Conservation (phyloP, 2,329 filamentous ascomycete genomes). For the Cryphonectria carpinicola region DNA sequence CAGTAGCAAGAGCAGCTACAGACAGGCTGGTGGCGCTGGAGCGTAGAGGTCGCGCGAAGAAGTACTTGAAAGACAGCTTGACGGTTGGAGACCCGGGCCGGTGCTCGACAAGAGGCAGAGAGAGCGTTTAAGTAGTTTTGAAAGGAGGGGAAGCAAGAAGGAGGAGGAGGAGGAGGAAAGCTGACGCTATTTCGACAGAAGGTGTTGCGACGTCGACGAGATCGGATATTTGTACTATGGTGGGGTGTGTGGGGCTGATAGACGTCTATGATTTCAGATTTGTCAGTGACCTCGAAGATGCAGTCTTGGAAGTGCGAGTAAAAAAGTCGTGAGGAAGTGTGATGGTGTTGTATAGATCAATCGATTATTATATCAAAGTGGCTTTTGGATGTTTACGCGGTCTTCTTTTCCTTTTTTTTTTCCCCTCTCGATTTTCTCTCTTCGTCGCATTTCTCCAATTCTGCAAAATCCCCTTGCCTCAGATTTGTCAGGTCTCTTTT, state of each 20-base stretch:
- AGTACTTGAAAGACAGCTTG: conserved; percentile 91
- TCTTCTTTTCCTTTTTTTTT: background rate
- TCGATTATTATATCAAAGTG: background rate
- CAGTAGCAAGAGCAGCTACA: conserved; percentile 69
- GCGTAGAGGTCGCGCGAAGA: conserved; percentile 72
- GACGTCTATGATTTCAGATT: conserved; percentile 8
- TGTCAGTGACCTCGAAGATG: conserved; percentile 3
- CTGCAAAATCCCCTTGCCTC: background rate
- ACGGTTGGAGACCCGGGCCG: conserved; percentile 47
- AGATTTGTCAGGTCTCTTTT: background rate
- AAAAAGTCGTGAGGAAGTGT: background rate
- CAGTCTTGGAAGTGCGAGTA: background rate
- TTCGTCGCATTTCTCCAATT: background rate
- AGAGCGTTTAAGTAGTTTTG: background rate
- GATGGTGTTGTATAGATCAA: background rate
- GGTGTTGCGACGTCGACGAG: background rate
- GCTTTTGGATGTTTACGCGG: background rate
- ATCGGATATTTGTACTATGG: conserved; percentile 12
- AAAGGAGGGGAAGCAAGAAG: background rate
- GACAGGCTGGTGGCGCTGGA: conserved; percentile 74
- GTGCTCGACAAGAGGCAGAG: background rate
- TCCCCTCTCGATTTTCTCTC: background rate
- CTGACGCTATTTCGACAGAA: background rate
- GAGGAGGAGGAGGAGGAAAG: background rate
- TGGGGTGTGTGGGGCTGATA: conserved; percentile 7